A percentile compares a stretch with the other conserved stretches of the same genome.
phyloP scores from a whole-genome alignment of 2,329 filamentous ascomycete genomes.

The Colletotrichum viniferum region DNA sequence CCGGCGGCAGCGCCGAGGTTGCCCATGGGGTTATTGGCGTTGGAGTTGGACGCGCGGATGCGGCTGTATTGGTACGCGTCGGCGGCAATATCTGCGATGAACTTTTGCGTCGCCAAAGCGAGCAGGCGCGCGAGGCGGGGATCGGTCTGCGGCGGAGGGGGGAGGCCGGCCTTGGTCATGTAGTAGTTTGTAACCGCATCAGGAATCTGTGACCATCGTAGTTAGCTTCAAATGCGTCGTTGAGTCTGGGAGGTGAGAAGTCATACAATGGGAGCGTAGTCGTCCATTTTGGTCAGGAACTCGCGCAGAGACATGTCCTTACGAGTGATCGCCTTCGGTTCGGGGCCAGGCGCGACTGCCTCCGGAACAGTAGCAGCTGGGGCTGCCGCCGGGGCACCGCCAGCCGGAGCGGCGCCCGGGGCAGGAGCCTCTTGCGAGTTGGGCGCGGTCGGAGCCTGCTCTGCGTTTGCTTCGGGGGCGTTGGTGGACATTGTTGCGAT shows the following conservation, averaged over 20 bases:
- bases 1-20: conserved; percentile 78
- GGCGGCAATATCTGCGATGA: conserved; percentile 95
- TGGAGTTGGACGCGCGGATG: conserved; percentile 88
- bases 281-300: conserved; percentile 95
- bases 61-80: conserved; percentile 98
- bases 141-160: conserved; percentile 89
- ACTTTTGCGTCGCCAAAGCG: conserved; percentile 97
- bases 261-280: conserved; percentile 93
- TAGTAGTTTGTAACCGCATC: conserved; percentile 99
- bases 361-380: conserved; percentile 31
- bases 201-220: conserved; percentile 69
- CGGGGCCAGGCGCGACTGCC: conserved; percentile 53
- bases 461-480: conserved; percentile 34
- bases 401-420: conserved; percentile 4
- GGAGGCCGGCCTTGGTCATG: conserved; percentile 92
- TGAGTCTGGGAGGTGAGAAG: background rate
- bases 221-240: background rate
- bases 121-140: conserved; percentile 90
- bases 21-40: conserved; percentile 89
- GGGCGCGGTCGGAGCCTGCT: conserved; percentile 28
- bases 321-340: conserved; percentile 73
- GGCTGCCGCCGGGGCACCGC: conserved; percentile 14
- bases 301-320: conserved; percentile 94
- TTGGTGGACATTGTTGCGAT: conserved; percentile 37
- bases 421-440: conserved; percentile 6